phyloP scores from a whole-genome alignment of 805 yeast species.

The Vanderwaltozyma tropicalis region DNA sequence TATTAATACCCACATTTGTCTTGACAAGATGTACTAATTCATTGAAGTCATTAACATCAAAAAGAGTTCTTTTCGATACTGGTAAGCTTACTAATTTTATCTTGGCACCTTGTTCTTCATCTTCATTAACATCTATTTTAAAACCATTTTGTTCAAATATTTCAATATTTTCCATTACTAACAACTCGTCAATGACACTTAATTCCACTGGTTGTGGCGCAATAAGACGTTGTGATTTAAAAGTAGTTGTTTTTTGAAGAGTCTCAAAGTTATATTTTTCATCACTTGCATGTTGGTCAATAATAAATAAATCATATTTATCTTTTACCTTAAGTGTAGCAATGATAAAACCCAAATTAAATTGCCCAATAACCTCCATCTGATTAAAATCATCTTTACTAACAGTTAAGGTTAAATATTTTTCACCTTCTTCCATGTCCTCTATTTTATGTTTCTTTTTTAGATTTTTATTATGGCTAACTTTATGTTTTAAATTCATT shows the following conservation, averaged over 20 bases:
- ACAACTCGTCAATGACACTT: slow-evolving; percentile 67
- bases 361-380: slow-evolving; percentile 86
- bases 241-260: slow-evolving; percentile 42
- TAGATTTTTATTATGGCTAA: neutral
- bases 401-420: slow-evolving; percentile 47
- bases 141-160: slow-evolving; percentile 73
- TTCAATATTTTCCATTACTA: slow-evolving; percentile 48
- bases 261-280: slow-evolving; percentile 87
- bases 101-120: slow-evolving; percentile 44
- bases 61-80: slow-evolving; percentile 54
- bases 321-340: slow-evolving; percentile 41
- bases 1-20: slow-evolving; percentile 40
- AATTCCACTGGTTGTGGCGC: slow-evolving; percentile 47
- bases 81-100: slow-evolving; percentile 58
- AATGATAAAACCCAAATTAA: slow-evolving; percentile 88
- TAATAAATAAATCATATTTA: slow-evolving; percentile 58
- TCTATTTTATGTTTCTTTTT: slow-evolving; percentile 30
- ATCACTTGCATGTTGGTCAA: slow-evolving; percentile 97
- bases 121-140: slow-evolving; percentile 40
- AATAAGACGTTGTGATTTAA: slow-evolving; percentile 65
- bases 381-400: slow-evolving; percentile 58
- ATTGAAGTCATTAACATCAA: slow-evolving; percentile 54
- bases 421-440: slow-evolving; percentile 44
- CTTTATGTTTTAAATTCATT: neutral
- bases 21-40: slow-evolving; percentile 64